Percentiles rank a stretch among this genome's conserved stretches.
Conservation (phyloP, 352 stramenopile genomes). For the Phytophthora palmivora region DNA sequence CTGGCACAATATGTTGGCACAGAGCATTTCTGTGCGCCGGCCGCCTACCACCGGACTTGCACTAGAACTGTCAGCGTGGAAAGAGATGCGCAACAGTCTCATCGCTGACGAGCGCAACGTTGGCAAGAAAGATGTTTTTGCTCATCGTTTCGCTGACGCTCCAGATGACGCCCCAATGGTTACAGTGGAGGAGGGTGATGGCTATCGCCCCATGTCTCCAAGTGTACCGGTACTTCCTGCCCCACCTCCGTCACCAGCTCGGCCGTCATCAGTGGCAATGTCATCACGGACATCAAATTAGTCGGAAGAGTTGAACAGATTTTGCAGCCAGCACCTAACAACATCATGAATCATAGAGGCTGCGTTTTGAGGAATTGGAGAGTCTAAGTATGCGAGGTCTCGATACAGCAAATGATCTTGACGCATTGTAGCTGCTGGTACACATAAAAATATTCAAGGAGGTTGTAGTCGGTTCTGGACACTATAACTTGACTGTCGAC, state of each 20-base stretch:
- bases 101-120: conserved; percentile 60
- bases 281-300: conserved; percentile 10
- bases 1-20: conserved; percentile 24
- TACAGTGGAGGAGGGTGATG: conserved; percentile 48
- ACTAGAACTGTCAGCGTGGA: conserved; percentile 63
- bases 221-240: conserved; percentile 33
- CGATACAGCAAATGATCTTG: no score
- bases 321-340: no score
- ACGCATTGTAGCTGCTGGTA: no score
- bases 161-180: conserved; percentile 28
- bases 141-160: conserved; percentile 20
- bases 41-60: conserved; percentile 32
- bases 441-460: no score
- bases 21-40: conserved; percentile 29
- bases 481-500: no score
- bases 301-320: background rate
- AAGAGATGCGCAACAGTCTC: conserved; percentile 57
- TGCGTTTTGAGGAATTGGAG: no score
- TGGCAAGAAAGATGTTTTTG: conserved; percentile 29
- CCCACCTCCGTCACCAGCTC: conserved; percentile 21
- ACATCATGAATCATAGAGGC: no score
- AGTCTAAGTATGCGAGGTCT: no score
- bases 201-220: conserved; percentile 52
- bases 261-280: background rate
- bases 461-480: no score